These are phyloP conservation scores for Theobroma grandiflorum DNA, from an alignment of 441 rosid species.

Conservation along the genomic window DNA sequence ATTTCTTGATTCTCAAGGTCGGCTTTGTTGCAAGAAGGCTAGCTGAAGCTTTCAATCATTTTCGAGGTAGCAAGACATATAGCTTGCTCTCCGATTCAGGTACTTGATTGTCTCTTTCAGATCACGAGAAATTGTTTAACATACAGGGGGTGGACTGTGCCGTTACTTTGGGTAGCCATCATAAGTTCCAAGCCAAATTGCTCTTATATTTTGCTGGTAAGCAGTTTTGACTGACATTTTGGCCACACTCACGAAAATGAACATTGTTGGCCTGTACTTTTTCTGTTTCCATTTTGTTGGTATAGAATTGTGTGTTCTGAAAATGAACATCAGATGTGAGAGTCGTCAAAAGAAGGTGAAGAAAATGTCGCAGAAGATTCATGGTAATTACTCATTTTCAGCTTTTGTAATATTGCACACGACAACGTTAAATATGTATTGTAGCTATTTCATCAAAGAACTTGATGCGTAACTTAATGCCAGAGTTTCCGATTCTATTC, in stretches of 20 bases:
- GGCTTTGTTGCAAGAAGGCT: neutral
- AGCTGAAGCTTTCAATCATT: neutral
- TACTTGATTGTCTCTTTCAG: neutral
- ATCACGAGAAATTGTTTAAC: too few species aligned
- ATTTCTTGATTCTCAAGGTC: neutral
- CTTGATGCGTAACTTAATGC: neutral
- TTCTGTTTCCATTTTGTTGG: neutral
- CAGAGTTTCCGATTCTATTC: neutral
- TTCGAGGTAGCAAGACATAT: neutral
- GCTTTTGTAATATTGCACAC: neutral
- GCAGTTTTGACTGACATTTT: neutral
- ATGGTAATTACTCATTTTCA: constrained; percentile 7
- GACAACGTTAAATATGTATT: too few species aligned
- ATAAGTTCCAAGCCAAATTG: neutral
- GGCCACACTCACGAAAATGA: neutral
- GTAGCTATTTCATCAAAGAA: neutral
- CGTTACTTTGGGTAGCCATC: neutral
- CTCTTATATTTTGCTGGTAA: neutral
- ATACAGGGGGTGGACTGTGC: neutral
- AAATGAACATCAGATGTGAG: constrained; percentile 28
- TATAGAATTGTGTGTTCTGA: constrained; percentile 31
- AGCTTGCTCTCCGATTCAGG: neutral
- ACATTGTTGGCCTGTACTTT: neutral
- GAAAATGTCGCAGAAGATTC: constrained; percentile 17
- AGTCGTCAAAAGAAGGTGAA: constrained; percentile 17